Percentiles rank a stretch among this genome's conserved stretches.
Evolutionary conservation across 2,329 filamentous ascomycete genomes (phyloP).

Genomic region (Colletotrichum tropicale): DNA sequence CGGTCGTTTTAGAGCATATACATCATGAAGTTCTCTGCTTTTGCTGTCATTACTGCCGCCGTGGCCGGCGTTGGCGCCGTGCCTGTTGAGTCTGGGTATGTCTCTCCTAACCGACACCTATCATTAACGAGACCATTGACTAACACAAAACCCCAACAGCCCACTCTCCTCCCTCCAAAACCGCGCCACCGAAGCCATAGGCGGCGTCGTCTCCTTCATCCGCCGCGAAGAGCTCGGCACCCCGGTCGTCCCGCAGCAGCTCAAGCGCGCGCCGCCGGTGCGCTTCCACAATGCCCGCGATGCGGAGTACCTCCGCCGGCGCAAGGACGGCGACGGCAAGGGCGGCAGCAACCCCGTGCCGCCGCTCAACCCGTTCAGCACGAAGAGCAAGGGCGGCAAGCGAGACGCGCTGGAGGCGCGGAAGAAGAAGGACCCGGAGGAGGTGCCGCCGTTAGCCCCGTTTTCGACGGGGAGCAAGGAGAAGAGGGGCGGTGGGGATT

Average conservation of each 20-base stretch:
- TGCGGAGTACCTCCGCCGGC: neutral
- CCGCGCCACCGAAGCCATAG: slow-evolving; percentile 10
- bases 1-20: neutral
- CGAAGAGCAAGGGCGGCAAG: neutral
- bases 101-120: neutral
- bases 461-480: neutral
- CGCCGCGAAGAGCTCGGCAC: slow-evolving; percentile 3
- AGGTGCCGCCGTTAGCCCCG: neutral
- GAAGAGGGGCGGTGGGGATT: neutral
- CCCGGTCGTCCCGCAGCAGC: neutral
- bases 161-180: neutral
- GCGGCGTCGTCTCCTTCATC: slow-evolving; percentile 6
- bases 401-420: neutral
- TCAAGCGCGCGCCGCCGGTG: neutral
- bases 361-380: neutral
- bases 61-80: neutral
- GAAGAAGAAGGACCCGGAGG: neutral
- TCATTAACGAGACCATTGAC: neutral
- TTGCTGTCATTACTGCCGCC: slow-evolving; percentile 2
- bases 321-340: neutral
- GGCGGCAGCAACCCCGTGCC: neutral
- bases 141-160: neutral
- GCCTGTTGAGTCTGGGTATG: slow-evolving; percentile 5
- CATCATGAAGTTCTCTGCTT: slow-evolving; percentile 7
- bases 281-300: slow-evolving; percentile 1